A percentile compares a stretch with the other conserved stretches of the same genome.
Evolutionary conservation across 768 basidiomycete genomes (phyloP).

Genomic region (Lactarius tabidus): DNA sequence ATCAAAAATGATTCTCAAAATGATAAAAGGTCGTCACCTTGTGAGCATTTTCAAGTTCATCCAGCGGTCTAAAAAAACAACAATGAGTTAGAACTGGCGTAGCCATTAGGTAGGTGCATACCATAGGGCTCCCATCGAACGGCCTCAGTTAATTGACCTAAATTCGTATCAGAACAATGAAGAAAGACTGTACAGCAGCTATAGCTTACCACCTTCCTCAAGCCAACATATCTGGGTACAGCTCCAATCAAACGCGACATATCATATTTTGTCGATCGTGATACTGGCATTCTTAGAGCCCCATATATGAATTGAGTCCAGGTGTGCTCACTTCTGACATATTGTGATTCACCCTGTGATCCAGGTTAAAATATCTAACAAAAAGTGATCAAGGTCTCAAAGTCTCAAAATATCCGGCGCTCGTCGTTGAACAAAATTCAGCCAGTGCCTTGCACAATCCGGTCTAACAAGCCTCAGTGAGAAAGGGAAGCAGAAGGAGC

Average conservation of each 20-base stretch:
- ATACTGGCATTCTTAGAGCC: constrained; percentile 44
- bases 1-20: not conserved
- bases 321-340: constrained; percentile 66
- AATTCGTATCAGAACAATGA: not conserved
- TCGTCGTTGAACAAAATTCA: constrained; percentile 88
- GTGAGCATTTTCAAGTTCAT: constrained; percentile 77
- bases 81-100: not conserved
- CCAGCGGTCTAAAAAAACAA: constrained; percentile 35
- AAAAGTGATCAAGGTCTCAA: constrained; percentile 42
- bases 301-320: not conserved
- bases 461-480: constrained; percentile 46
- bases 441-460: constrained; percentile 88
- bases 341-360: constrained; percentile 78
- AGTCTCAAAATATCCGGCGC: constrained; percentile 74
- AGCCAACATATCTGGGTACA: constrained; percentile 85
- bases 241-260: constrained; percentile 89
- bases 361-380: not conserved
- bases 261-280: constrained; percentile 89
- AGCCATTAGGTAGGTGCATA: constrained; percentile 25
- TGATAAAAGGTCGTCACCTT: constrained; percentile 42
- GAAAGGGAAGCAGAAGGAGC: not conserved
- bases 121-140: constrained; percentile 58
- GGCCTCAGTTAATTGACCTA: constrained; percentile 60
- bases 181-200: not conserved
- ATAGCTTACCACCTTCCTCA: constrained; percentile 55